These are phyloP conservation scores for Aureobasidium lini DNA, from an alignment of 2,329 filamentous ascomycete genomes.

Conservation along the genomic window DNA sequence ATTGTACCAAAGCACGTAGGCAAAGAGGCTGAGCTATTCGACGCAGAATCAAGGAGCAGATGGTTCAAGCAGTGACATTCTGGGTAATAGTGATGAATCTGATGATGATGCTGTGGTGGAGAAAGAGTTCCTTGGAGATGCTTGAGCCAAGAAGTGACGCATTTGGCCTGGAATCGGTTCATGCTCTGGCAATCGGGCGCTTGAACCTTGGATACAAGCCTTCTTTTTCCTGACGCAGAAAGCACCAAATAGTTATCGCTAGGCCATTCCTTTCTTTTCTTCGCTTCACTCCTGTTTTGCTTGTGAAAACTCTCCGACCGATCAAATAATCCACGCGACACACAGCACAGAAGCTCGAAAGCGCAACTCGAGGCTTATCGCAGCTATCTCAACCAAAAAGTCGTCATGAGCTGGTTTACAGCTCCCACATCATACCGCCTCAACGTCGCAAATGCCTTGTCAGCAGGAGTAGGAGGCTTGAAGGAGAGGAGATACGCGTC, in stretches of 20 bases:
- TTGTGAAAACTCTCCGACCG: neutral
- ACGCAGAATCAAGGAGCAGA: neutral
- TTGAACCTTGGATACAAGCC: neutral
- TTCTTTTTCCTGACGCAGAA: neutral
- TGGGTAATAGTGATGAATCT: too few relatives aligned
- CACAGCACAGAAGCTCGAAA: neutral
- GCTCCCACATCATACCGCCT: constrained; percentile 11
- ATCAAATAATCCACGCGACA: neutral
- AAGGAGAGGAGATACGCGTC: constrained; percentile 1
- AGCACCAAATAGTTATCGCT: neutral
- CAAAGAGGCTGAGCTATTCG: neutral
- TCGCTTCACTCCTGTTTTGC: neutral
- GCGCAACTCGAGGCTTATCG: neutral
- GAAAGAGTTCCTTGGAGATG: neutral
- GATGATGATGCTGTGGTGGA: neutral
- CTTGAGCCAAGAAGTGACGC: neutral
- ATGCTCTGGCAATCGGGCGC: neutral
- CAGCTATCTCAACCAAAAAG: neutral
- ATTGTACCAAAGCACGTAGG: neutral
- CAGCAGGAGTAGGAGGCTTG: neutral
- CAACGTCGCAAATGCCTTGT: constrained; percentile 1
- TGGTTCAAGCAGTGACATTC: too few relatives aligned
- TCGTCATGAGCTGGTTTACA: constrained; percentile 8
- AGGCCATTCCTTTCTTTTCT: neutral
- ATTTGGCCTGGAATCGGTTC: neutral